phyloP scores from a whole-genome alignment of 257 asterid species.

The Fraxinus americana region DNA sequence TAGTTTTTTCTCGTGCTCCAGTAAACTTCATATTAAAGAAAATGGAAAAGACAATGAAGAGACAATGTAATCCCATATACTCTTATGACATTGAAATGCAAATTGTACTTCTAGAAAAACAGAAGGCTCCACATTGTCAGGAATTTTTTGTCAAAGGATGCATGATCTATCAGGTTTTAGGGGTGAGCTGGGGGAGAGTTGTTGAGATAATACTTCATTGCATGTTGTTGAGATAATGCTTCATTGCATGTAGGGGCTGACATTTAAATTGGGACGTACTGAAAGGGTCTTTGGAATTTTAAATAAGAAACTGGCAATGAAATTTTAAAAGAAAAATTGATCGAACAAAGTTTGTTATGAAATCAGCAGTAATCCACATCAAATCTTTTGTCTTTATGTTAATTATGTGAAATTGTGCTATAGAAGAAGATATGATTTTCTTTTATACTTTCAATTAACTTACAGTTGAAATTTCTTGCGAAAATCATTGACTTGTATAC shows the following conservation, averaged over 20 bases:
- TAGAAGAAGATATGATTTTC: background rate
- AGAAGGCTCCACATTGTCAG: background rate
- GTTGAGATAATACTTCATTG: background rate
- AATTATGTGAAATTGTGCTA: background rate
- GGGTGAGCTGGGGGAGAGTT: background rate
- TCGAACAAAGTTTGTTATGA: background rate
- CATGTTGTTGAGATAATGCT: background rate
- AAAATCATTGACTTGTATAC: conserved; percentile 14
- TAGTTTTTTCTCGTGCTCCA: conserved; percentile 8
- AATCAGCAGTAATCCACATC: background rate
- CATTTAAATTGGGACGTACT: background rate
- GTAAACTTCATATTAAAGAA: conserved; percentile 1
- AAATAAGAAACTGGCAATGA: background rate
- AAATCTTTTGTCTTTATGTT: background rate
- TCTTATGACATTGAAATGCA: background rate
- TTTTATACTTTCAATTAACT: background rate
- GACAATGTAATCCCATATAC: background rate
- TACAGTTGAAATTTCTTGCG: background rate
- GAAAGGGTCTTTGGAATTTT: background rate
- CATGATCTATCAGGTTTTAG: background rate
- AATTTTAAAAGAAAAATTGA: background rate
- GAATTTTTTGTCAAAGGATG: background rate
- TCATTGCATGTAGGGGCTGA: background rate
- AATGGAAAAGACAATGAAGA: background rate
- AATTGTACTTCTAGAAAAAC: background rate